These are phyloP conservation scores for Colletotrichum sp. DNA, from an alignment of 2,329 filamentous ascomycete species.

Conservation along the genomic window DNA sequence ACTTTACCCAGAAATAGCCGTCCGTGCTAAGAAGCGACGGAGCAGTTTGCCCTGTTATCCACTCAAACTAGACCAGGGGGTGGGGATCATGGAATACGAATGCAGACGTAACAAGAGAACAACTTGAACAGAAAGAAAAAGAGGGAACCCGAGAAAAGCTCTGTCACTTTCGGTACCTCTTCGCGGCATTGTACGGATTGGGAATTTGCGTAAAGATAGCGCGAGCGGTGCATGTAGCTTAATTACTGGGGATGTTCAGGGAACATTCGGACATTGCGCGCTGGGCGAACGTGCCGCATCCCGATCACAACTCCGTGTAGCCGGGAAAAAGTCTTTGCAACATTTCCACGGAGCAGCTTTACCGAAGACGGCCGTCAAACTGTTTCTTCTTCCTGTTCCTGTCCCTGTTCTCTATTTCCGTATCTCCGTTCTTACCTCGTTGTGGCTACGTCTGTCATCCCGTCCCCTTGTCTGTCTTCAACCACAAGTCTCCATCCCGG, in stretches of 20 bases:
- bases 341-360: background rate
- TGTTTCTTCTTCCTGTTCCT: background rate
- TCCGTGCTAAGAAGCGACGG: background rate
- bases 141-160: background rate
- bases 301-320: background rate
- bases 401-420: background rate
- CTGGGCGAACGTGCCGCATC: background rate
- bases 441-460: background rate
- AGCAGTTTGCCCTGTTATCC: background rate
- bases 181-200: background rate
- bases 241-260: background rate
- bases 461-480: background rate
- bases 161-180: background rate
- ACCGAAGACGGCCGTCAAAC: background rate
- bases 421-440: background rate
- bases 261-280: background rate
- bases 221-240: background rate
- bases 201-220: background rate
- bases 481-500: background rate
- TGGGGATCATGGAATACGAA: background rate
- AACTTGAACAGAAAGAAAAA: background rate
- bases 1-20: slow-evolving; percentile 8
- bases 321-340: background rate
- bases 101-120: background rate
- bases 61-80: background rate